Conservation (phyloP, 139 green algal species). For the Chlorella ohadii region DNA sequence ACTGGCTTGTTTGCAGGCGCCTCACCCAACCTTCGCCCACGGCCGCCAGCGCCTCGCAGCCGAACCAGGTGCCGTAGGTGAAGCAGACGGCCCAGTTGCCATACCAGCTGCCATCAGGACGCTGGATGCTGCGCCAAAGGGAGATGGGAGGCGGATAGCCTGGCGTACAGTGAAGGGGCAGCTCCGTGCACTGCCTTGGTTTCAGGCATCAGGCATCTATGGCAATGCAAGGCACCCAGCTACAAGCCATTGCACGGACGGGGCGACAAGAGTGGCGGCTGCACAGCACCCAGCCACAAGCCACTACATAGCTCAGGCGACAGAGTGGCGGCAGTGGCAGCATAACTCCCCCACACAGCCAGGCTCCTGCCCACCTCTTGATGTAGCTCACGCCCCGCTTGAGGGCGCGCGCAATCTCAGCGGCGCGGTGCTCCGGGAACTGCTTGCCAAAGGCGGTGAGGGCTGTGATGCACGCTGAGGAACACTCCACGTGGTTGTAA, state of each 20-base stretch:
- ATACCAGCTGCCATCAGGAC: slow-evolving; percentile 96
- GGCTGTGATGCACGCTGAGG: slow-evolving; percentile 93
- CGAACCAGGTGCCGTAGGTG: slow-evolving; percentile 99
- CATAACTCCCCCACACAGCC: background rate
- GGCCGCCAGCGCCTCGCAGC: slow-evolving; percentile 77
- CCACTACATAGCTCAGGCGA: too few species aligned
- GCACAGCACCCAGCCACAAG: too few species aligned
- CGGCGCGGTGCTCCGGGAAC: slow-evolving; percentile 55
- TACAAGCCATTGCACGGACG: too few species aligned
- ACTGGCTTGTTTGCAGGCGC: too few species aligned
- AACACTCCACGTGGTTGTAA: slow-evolving; percentile 97
- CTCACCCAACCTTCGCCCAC: slow-evolving; percentile 61
- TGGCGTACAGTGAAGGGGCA: background rate
- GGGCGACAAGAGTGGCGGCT: too few species aligned
- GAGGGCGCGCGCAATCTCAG: slow-evolving; percentile 46
- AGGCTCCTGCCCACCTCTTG: slow-evolving; percentile 15
- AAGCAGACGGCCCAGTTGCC: slow-evolving; percentile 99
- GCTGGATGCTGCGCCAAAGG: slow-evolving; percentile 81
- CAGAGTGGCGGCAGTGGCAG: too few species aligned
- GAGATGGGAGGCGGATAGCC: background rate
- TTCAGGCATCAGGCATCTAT: too few species aligned
- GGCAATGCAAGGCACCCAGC: too few species aligned
- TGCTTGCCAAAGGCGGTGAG: slow-evolving; percentile 73
- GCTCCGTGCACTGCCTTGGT: too few species aligned
- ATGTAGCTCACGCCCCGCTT: slow-evolving; percentile 41